These are phyloP conservation scores for Yamadazyma mexicana DNA, from an alignment of 1,139 yeast genomes.

Conservation along the genomic window DNA sequence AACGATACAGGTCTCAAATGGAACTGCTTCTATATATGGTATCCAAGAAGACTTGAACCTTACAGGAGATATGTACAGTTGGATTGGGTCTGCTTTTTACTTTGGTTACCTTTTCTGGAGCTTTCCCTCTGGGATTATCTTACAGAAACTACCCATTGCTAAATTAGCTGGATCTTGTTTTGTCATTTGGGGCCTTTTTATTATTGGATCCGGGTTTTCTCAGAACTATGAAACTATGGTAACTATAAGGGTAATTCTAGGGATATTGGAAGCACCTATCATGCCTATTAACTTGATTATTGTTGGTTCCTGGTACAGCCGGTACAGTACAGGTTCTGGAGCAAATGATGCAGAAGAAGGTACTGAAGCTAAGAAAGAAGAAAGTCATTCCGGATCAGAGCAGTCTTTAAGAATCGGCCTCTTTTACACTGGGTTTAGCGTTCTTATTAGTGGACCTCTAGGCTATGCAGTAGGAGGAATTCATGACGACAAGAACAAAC, in stretches of 20 bases:
- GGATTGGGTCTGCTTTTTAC: conserved; percentile 57
- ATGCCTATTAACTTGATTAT: conserved; percentile 61
- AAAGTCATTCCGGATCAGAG: conserved; percentile 13
- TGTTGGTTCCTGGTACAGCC: conserved; percentile 20
- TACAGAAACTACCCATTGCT: conserved; percentile 36
- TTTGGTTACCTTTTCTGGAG: conserved; percentile 50
- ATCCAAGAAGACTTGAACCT: conserved; percentile 45
- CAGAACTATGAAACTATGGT: conserved; percentile 25
- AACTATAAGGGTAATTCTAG: conserved; percentile 34
- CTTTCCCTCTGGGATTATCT: conserved; percentile 40
- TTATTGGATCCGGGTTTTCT: conserved; percentile 25
- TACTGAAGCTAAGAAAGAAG: background rate
- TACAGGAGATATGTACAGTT: conserved; percentile 50
- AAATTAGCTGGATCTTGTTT: conserved; percentile 23
- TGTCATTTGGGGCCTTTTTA: conserved; percentile 26
- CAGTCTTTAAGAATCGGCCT: conserved; percentile 11
- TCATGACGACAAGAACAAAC: conserved; percentile 18
- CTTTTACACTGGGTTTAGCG: conserved; percentile 24
- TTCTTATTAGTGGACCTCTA: conserved; percentile 24
- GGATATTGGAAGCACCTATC: conserved; percentile 52
- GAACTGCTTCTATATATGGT: conserved; percentile 52
- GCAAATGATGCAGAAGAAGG: conserved; percentile 1
- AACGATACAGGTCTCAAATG: conserved; percentile 8
- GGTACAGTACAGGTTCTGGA: conserved; percentile 5
- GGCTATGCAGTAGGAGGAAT: conserved; percentile 22